Base-by-base conservation (phyloP, 768 basidiomycete genomes). In the Termitomyces sp. region DNA sequence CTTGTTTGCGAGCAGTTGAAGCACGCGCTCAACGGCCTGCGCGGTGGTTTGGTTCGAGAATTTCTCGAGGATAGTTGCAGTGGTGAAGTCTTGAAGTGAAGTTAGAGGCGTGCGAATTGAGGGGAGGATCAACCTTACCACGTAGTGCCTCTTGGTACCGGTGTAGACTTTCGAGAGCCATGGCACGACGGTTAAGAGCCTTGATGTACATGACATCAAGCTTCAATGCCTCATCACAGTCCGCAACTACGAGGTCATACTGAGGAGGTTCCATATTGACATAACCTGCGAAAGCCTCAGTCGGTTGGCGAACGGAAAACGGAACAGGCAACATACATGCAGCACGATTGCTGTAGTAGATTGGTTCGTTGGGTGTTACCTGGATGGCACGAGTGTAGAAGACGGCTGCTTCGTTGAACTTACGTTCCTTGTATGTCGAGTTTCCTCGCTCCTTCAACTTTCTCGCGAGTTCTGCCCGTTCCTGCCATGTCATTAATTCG, bases 281-380 rank as follows among this genome's bases (percentile, higher is more conserved):
- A 72, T 95, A 97, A 71, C 92, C 92, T 93, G 58, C 6, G 34
- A 54, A 9, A 47, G 46, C 12, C 18, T 50, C 31, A 27, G 53
- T 47, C 36, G 59, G 32, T 31, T 31, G 46, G 41, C 13, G 26
- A 50, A 41, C 41, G 26, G 36, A 44, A 46, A 24, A 36, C 10
- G 2, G 9, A 9, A 49, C 24, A 36, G 22, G 6, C n/a, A 4
- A 78, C 87, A 56, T 58, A 93, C 96, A 98, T 60, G 97, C 97
- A 41, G 96, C 97, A 52, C 97, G 87, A 72, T 99, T 99, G 72
- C 91, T 92, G 81, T 86, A 98, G 75, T 88, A 99, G 32, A 98
- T 92, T 29, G 97, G 87, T 66, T 96, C 93, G 7, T 84, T 86
- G 8, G 90, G 86, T 4, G 90, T 78, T 20, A 89, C 78, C 46